Evolutionary conservation across 192 early-diverging fungal species (phyloP), one percentile per base, ranked within the genome.

Genomic region (Phycomyces blakesleeanus): DNA sequence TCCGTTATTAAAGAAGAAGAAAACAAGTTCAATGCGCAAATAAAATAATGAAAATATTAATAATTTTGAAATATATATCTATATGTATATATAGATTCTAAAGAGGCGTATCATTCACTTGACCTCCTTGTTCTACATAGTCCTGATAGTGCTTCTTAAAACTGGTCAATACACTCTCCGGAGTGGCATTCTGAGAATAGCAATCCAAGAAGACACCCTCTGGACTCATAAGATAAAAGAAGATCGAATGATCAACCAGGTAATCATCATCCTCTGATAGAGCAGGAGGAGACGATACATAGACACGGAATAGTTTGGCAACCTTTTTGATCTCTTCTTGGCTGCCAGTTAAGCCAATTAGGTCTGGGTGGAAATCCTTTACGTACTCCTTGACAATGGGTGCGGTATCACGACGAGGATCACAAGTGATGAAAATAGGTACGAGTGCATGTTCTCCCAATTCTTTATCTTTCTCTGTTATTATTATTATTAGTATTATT

Each of bases 231-330:
- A 99, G 76, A 72, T 98, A 99, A 64, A 97, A 96, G 76, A 97
- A 99, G 70, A 99, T 99, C 40, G 93, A 93, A 69, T 99, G 97
- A 63, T 99, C 97, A 12, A 99, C 97, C 39, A 99, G 74, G 69
- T 99, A 99, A 67, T 99, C 95, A 34, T 90, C 91, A 14, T 88
- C 85, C 14, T 72, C 68, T 14, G 87, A 82, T 57, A 85, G 76
- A 18, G n/a, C n/a, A n/a, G 94, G 95, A 29, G 97, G 97, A 40
- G 91, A 88, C 63, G 86, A 90, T 62, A 91, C 93, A 74, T 99
- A 99, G 44, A 99, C 88, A n/a, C 97, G 87, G 70, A 93, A 99
- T 0, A 87, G 79, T 76, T 93, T 95, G 44, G 95, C 95, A 1
- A 89, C 84, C 25, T 81, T 73, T 39, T 85, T 87, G 55, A 99